Conservation (phyloP, 805 yeast genomes). For the Metschnikowia kofuensis region DNA sequence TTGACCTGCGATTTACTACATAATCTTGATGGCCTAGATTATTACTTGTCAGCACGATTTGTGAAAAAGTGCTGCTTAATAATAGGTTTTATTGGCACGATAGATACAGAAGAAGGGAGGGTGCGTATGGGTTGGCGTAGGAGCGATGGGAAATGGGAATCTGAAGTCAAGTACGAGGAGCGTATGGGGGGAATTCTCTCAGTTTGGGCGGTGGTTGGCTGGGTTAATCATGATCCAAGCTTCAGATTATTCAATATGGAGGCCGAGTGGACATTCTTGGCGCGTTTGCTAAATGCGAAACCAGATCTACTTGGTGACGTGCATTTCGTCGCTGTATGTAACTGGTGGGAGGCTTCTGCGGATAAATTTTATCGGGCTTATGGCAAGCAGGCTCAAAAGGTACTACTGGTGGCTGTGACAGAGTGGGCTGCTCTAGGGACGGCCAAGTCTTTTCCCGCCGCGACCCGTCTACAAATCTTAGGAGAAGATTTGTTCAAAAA, state of each 20-base stretch:
- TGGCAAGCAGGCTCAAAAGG: constrained; percentile 68
- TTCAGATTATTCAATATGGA: constrained; percentile 34
- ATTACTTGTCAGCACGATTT: constrained; percentile 69
- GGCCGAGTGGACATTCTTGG: constrained; percentile 64
- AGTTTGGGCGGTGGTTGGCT: constrained; percentile 72
- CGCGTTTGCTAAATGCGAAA: constrained; percentile 65
- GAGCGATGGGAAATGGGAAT: constrained; percentile 49
- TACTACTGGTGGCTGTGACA: constrained; percentile 45
- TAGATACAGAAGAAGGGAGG: constrained; percentile 82
- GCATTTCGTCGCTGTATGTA: constrained; percentile 67
- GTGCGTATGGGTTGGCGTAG: constrained; percentile 85
- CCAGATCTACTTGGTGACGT: constrained; percentile 52
- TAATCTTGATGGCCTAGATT: constrained; percentile 47
- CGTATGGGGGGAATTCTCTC: constrained; percentile 84
- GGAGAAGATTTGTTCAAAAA: constrained; percentile 73
- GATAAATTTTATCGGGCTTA: constrained; percentile 51
- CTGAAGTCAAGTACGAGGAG: constrained; percentile 72
- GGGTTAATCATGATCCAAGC: constrained; percentile 25
- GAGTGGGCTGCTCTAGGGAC: constrained; percentile 54
- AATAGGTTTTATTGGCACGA: constrained; percentile 73
- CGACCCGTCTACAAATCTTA: constrained; percentile 68
- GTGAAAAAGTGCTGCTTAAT: constrained; percentile 89
- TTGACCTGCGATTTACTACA: constrained; percentile 55
- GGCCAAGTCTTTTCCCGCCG: constrained; percentile 63
- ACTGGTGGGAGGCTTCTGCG: constrained; percentile 93